These are phyloP conservation scores for Phragmites australis DNA, from an alignment of 176 grass and related monocot species.

Conservation along the genomic window DNA sequence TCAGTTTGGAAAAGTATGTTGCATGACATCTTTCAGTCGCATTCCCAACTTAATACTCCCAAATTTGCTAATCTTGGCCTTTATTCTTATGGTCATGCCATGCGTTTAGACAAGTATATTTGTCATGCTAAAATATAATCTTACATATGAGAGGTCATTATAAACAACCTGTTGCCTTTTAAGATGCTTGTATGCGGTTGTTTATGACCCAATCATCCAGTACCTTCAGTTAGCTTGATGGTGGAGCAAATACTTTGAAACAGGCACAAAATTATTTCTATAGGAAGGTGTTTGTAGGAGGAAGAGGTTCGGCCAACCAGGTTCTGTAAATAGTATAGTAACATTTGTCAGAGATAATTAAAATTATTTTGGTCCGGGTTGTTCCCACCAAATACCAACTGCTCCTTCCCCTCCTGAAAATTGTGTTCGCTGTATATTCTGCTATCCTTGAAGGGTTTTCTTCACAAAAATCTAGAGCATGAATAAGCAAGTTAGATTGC, in stretches of 20 bases:
- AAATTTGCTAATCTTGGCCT: background rate
- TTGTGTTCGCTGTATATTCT: background rate
- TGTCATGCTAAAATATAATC: constrained; percentile 11
- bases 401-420: background rate
- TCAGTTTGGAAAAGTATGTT: constrained; percentile 86
- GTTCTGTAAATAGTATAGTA: background rate
- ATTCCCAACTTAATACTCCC: constrained; percentile 10
- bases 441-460: background rate
- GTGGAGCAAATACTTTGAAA: constrained; percentile 4
- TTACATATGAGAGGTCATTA: background rate
- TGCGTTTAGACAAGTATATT: background rate
- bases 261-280: background rate
- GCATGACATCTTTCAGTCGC: constrained; percentile 13
- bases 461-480: background rate
- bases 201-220: background rate
- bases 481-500: background rate
- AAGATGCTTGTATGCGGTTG: background rate
- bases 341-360: background rate
- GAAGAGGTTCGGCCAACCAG: background rate
- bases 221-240: background rate
- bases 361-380: background rate
- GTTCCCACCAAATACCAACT: background rate
- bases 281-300: background rate
- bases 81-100: background rate
- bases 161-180: background rate